A percentile compares a stretch with the other conserved stretches of the same genome.
Conservation (phyloP, 1,284 basidiomycete genomes). For the Quambalaria eucalypti region DNA sequence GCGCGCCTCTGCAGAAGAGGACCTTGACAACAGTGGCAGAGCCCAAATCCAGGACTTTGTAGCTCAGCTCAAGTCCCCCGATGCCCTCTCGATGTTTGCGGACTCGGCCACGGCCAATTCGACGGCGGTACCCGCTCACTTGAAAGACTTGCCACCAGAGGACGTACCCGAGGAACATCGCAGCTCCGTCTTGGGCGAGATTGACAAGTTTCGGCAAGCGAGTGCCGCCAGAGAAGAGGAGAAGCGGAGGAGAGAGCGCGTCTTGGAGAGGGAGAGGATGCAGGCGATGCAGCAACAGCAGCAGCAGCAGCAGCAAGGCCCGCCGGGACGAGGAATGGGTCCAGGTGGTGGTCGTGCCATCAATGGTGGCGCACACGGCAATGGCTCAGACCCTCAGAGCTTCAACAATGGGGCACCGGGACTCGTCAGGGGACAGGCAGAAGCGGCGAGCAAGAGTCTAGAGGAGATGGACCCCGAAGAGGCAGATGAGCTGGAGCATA, state of each 20-base stretch:
- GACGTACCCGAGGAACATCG: conserved; percentile 92
- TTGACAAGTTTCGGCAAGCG: conserved; percentile 60
- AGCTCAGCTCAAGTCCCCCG: conserved; percentile 39
- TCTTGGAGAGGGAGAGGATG: conserved; percentile 26
- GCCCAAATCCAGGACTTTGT: conserved; percentile 19
- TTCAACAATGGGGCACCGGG: conserved; percentile 19
- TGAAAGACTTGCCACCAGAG: conserved; percentile 86
- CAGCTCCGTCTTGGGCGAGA: conserved; percentile 83
- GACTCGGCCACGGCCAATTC: conserved; percentile 52
- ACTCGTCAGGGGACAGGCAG: conserved; percentile 19
- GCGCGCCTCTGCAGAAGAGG: not conserved
- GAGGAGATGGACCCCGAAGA: conserved; percentile 23
- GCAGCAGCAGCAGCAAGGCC: conserved; percentile 9
- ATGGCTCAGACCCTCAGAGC: conserved; percentile 24
- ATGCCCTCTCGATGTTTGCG: conserved; percentile 53
- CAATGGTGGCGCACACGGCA: conserved; percentile 2
- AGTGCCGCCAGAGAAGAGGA: conserved; percentile 41
- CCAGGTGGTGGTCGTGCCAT: not conserved
- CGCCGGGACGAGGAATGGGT: not conserved
- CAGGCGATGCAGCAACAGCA: no score
- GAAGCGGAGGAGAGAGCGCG: conserved; percentile 20
- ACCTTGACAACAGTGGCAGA: not conserved
- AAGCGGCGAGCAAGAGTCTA: conserved; percentile 3
- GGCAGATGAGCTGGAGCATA: conserved; percentile 18
- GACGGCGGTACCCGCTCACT: conserved; percentile 76